Conservation (phyloP, 352 stramenopile genomes). For the Pythium utonaiense region DNA sequence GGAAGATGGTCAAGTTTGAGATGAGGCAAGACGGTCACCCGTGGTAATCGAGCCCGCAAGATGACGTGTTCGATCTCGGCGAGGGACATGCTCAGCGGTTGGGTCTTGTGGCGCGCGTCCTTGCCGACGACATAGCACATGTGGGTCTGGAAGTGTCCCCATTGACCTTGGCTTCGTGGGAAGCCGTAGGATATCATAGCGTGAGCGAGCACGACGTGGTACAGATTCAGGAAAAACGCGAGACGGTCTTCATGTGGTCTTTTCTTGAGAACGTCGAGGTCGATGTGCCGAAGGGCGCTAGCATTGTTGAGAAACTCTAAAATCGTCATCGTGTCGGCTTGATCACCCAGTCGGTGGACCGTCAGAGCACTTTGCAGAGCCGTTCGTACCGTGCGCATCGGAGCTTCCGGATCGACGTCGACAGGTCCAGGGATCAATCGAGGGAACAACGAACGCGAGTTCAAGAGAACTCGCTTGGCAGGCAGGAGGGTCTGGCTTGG, state of each 20-base stretch:
- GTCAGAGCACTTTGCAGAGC: constrained; percentile 27
- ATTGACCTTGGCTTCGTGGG: constrained; percentile 51
- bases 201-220: constrained; percentile 70
- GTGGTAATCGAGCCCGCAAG: constrained; percentile 50
- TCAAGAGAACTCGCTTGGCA: constrained; percentile 52
- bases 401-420: constrained; percentile 11
- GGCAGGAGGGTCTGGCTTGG: constrained; percentile 39
- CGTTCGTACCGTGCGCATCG: constrained; percentile 27
- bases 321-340: constrained; percentile 43
- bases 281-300: constrained; percentile 47
- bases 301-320: constrained; percentile 70
- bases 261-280: constrained; percentile 41
- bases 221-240: constrained; percentile 79
- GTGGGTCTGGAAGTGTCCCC: constrained; percentile 47
- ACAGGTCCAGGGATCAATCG: background rate
- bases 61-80: constrained; percentile 78
- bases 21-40: constrained; percentile 41
- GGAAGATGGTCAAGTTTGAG: constrained; percentile 16
- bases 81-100: constrained; percentile 45
- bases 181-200: constrained; percentile 71
- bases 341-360: constrained; percentile 28
- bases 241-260: constrained; percentile 63
- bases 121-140: constrained; percentile 61
- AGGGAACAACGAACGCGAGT: constrained; percentile 59
- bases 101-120: constrained; percentile 13